Evolutionary conservation across 768 basidiomycete species (phyloP), one percentile per base, ranked within the genome.

Genomic region (Russula dissimulans): DNA sequence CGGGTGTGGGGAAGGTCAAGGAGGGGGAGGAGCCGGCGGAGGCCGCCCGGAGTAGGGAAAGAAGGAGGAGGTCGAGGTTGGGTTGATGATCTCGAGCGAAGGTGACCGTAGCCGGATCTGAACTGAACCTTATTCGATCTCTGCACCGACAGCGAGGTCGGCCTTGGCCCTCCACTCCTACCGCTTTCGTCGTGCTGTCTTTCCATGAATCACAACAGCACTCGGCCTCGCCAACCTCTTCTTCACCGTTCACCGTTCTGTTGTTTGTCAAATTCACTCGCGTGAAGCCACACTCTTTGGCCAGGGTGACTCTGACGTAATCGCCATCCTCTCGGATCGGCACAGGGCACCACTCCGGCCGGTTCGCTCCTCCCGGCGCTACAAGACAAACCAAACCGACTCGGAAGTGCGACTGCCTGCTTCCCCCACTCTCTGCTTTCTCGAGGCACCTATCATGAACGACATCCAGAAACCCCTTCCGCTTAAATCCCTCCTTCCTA

Each of bases 301-400:
- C 22, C 50, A 54, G 61, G 61, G 61, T 62, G 34, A 54, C 56
- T n/a, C n/a, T 62, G 61, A 62, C 61, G 61, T 62, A 62, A 62
- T 56, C 51, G 61, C 61, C 61, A 54, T 53, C 1, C 39, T 42
- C 44, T 46, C 32, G 60, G 60, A 0, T 18, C 44, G 45, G 44
- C 34, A n/a, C 38, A 45, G 56, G 60, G 60, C 60, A 61, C 60
- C 17, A 12, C 5, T 26, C 38, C 6, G 26, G 17, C 47, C 41
- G 61, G 61, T 62, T 62, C 61, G 61, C 56, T 47, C 61, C 34
- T 41, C 47, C 42, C 45, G 32, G 58, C 58, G 58, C 58, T 42
- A 46, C 44, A 50, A 50, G 43, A 31, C 38, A 43, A 53, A 47
- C 61, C 48, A 51, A 54, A 62, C 56, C 36, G 36, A 29, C 41